phyloP scores from a whole-genome alignment of 495 filamentous ascomycete species.

The Aspergillus wentii region DNA sequence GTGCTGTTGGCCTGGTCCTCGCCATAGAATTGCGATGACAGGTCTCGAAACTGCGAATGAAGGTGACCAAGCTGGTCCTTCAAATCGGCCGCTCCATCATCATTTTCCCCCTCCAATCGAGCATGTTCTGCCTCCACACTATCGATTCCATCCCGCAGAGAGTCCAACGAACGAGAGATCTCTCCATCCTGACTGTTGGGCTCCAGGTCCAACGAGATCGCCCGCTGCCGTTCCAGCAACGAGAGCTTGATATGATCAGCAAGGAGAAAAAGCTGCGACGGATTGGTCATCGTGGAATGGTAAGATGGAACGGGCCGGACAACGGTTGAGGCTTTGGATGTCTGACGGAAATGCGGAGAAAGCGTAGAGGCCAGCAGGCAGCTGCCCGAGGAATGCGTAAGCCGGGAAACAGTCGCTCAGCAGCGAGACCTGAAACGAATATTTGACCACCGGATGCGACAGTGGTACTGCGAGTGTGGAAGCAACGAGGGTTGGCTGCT shows the following conservation, averaged over 20 bases:
- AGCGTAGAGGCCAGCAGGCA: not conserved
- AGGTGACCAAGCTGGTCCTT: constrained; percentile 62
- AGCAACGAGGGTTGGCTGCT: too few relatives aligned
- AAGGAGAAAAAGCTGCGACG: constrained; percentile 50
- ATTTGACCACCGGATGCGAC: too few relatives aligned
- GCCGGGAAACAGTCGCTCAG: too few relatives aligned
- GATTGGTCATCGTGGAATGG: constrained; percentile 51
- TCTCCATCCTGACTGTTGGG: constrained; percentile 82
- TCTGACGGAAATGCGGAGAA: constrained; percentile 2
- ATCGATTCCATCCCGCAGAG: constrained; percentile 78
- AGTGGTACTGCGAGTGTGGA: too few relatives aligned
- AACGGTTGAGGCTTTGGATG: constrained; percentile 2
- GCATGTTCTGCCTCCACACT: constrained; percentile 62
- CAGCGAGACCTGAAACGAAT: too few relatives aligned
- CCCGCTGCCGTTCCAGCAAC: constrained; percentile 78
- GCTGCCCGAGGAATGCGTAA: too few relatives aligned
- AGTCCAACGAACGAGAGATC: constrained; percentile 83
- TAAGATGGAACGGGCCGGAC: too few relatives aligned
- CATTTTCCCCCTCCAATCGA: constrained; percentile 55
- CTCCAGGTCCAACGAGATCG: constrained; percentile 79
- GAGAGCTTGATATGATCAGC: constrained; percentile 54
- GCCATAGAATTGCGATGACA: constrained; percentile 59
- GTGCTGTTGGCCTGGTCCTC: constrained; percentile 45
- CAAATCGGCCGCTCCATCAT: constrained; percentile 56
- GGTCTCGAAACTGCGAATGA: constrained; percentile 51